Conservation (phyloP, 768 basidiomycete genomes). For the Pilatotrama ljubarskyi region DNA sequence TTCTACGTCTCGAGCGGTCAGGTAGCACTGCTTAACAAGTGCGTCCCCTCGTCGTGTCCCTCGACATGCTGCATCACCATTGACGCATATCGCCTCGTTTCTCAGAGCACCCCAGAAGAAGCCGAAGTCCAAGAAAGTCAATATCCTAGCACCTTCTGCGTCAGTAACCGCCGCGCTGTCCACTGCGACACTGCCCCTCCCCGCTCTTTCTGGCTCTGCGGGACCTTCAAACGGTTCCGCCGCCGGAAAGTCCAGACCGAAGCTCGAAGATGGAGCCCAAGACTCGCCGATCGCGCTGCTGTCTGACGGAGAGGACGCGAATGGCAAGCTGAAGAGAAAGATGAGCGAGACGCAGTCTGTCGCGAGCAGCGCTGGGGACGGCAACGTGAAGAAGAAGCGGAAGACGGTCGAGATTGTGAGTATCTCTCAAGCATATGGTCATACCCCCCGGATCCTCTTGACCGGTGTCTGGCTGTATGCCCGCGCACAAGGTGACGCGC, state of each 20-base stretch:
- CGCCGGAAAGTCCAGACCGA: constrained; percentile 25
- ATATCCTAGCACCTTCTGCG: constrained; percentile 32
- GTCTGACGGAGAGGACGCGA: constrained; percentile 39
- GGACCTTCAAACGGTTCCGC: constrained; percentile 4
- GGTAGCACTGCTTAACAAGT: constrained; percentile 80
- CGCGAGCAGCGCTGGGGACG: constrained; percentile 13
- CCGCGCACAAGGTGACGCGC: too few species aligned
- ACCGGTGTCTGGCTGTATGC: too few species aligned
- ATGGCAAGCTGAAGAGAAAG: constrained; percentile 31
- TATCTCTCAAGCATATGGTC: constrained; percentile 12
- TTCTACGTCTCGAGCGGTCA: constrained; percentile 92
- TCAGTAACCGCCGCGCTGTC: constrained; percentile 32
- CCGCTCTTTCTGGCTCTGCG: constrained; percentile 4
- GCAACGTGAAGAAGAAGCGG: constrained; percentile 59
- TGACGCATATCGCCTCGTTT: neutral
- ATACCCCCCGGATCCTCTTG: neutral
- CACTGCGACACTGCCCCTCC: constrained; percentile 20
- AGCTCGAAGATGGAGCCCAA: constrained; percentile 44
- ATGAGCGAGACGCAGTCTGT: constrained; percentile 16
- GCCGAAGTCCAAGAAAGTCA: constrained; percentile 62
- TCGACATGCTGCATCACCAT: too few species aligned
- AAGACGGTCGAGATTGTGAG: constrained; percentile 67
- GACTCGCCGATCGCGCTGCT: constrained; percentile 52
- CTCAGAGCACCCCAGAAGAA: constrained; percentile 60
- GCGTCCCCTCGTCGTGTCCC: too few species aligned